phyloP scores from a whole-genome alignment of 176 grass and related monocot genomes.

The Eragrostis curvula region DNA sequence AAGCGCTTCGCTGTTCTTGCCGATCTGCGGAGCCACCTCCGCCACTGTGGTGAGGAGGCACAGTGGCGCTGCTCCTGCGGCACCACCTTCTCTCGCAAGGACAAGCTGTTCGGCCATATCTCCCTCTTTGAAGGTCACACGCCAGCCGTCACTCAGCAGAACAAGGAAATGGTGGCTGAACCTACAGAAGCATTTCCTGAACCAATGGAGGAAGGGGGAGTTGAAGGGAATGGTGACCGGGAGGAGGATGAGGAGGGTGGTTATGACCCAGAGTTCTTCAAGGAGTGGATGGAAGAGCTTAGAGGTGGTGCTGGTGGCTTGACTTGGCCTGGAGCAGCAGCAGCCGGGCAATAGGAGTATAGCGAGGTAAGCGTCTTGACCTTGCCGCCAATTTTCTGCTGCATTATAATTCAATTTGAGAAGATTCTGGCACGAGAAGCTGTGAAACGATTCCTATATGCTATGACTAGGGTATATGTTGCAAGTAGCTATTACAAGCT shows the following conservation, averaged over 20 bases:
- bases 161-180: slow-evolving; percentile 38
- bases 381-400: neutral
- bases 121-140: slow-evolving; percentile 93
- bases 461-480: slow-evolving; percentile 1
- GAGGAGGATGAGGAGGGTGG: slow-evolving; percentile 38
- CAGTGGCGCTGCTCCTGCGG: slow-evolving; percentile 95
- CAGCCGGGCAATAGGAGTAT: slow-evolving; percentile 24
- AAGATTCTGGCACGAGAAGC: neutral
- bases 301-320: slow-evolving; percentile 43
- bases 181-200: slow-evolving; percentile 20
- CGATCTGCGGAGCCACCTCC: slow-evolving; percentile 82
- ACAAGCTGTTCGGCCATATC: slow-evolving; percentile 91
- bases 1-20: slow-evolving; percentile 91
- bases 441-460: neutral
- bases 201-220: slow-evolving; percentile 57
- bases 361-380: slow-evolving; percentile 30
- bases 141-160: slow-evolving; percentile 49
- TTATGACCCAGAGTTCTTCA: slow-evolving; percentile 75
- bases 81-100: slow-evolving; percentile 95
- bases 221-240: slow-evolving; percentile 30
- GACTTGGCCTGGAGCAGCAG: slow-evolving; percentile 40
- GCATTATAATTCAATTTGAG: neutral
- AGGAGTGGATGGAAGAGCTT: slow-evolving; percentile 83
- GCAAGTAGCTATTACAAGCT: neutral
- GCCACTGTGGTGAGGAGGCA: slow-evolving; percentile 75